Evolutionary conservation across 345 rosid genomes (phyloP).

Genomic region (Jatropha curcas): DNA sequence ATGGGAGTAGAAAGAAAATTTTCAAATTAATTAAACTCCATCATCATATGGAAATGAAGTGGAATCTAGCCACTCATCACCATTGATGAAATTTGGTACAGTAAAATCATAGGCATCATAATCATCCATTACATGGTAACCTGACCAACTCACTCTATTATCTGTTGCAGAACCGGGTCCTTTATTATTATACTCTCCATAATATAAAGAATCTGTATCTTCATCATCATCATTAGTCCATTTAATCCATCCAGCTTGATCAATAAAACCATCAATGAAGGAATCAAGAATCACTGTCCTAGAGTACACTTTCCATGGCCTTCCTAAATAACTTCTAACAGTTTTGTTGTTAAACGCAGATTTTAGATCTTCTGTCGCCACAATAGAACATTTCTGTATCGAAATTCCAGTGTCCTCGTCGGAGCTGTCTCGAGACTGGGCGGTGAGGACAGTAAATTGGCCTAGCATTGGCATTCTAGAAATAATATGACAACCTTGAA

Average conservation of each 20-base stretch:
- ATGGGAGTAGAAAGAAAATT: too few species aligned
- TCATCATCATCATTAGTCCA: constrained; percentile 43
- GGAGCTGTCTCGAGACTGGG: constrained; percentile 58
- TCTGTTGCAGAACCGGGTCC: constrained; percentile 72
- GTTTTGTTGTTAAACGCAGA: constrained; percentile 11
- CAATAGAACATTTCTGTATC: constrained; percentile 67
- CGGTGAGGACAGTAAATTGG: constrained; percentile 69
- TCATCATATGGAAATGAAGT: constrained; percentile 74
- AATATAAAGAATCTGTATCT: constrained; percentile 54
- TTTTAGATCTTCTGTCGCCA: constrained; percentile 50
- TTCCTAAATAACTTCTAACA: constrained; percentile 66
- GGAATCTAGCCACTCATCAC: constrained; percentile 69
- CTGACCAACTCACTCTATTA: constrained; percentile 36
- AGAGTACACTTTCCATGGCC: constrained; percentile 73
- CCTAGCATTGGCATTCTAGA: constrained; percentile 65
- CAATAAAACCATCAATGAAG: constrained; percentile 63
- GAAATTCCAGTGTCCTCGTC: constrained; percentile 76
- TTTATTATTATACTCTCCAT: constrained; percentile 69
- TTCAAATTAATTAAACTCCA: constrained; percentile 41
- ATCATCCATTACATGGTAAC: constrained; percentile 56
- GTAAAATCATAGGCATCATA: constrained; percentile 62
- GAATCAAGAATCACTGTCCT: constrained; percentile 65
- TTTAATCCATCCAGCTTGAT: constrained; percentile 58
- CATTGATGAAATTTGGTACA: constrained; percentile 61
- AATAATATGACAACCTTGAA: constrained; percentile 65